Conservation (phyloP, 148 eudicot species). For the Vaccinium darrowii region DNA sequence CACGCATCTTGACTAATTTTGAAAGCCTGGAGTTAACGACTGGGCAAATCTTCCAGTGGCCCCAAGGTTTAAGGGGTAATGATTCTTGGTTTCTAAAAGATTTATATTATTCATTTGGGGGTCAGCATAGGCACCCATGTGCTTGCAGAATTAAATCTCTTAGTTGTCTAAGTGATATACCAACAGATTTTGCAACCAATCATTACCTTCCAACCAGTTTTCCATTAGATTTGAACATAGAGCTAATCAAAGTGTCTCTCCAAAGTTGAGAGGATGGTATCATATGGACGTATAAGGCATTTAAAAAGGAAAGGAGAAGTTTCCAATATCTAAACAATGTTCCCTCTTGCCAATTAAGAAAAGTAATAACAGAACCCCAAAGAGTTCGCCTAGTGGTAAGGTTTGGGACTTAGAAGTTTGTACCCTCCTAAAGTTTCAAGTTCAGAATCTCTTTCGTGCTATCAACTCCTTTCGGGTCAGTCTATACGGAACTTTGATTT, state of each 20-base stretch:
- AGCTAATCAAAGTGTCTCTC: constrained; percentile 17
- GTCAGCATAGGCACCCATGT: neutral
- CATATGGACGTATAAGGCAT: constrained; percentile 12
- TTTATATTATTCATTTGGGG: no score
- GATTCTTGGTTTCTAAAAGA: no score
- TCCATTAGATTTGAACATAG: neutral
- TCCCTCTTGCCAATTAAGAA: neutral
- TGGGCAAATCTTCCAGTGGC: no score
- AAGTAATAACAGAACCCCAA: neutral
- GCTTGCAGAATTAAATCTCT: neutral
- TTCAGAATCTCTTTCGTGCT: no score
- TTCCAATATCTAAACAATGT: neutral
- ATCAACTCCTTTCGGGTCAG: neutral
- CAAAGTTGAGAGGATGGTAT: neutral
- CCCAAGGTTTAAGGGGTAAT: no score
- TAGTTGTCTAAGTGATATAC: neutral
- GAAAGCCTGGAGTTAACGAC: no score
- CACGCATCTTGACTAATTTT: no score
- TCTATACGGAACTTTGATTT: neutral
- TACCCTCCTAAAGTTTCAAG: neutral
- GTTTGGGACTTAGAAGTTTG: no score
- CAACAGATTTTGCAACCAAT: neutral
- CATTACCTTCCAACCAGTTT: neutral
- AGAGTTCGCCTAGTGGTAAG: no score
- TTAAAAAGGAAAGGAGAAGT: neutral